Evolutionary conservation across 495 filamentous ascomycete species (phyloP), one percentile per base, ranked within the genome.

Genomic region (Aspergillus cavernicola): DNA sequence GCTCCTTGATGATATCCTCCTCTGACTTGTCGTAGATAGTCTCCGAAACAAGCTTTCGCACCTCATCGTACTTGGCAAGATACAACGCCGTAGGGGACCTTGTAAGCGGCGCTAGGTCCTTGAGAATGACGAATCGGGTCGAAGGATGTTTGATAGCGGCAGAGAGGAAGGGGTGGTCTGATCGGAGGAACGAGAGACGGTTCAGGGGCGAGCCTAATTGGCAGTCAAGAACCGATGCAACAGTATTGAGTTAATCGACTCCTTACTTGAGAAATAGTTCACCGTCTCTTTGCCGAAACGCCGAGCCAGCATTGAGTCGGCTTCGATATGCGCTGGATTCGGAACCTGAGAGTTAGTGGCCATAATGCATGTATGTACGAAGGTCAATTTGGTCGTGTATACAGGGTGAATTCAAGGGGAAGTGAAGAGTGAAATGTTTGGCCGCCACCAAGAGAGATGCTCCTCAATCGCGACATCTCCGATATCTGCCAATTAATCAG

Each of bases 261-360:
- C 0, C 65, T 35, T 70, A 79, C 91, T 90, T 52, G 89, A 87
- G 75, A 96, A 97, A 80, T 97, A 98, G 73, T 98, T 97, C 58
- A 86, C 84, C 11, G 90, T 83, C 73, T 97, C 93, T 58, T 78
- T 85, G 61, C 93, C 93, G 68, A 96, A 97, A 54, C 88, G 93
- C 41, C 85, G 80, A 37, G 86, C 82, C 59, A 98, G 74, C 84
- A 92, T 91, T 6, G 87, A 89, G 74, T 92, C 83, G 61, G 88
- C 80, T 63, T 86, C 80, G 54, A 73, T 70, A 60, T 84, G 78
- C 8, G 79, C 79, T 42, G 84, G 81, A 41, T 73, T 72, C 4
- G 84, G 84, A 24, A 78, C 62, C 45, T 72, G 70, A 32, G 68
- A 59, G 23, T 55, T 36, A 20, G 55, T 48, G 56, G 41, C 68